These are phyloP conservation scores for Hypoxylon lienhwacheense DNA, from an alignment of 495 filamentous ascomycete species.

Conservation along the genomic window DNA sequence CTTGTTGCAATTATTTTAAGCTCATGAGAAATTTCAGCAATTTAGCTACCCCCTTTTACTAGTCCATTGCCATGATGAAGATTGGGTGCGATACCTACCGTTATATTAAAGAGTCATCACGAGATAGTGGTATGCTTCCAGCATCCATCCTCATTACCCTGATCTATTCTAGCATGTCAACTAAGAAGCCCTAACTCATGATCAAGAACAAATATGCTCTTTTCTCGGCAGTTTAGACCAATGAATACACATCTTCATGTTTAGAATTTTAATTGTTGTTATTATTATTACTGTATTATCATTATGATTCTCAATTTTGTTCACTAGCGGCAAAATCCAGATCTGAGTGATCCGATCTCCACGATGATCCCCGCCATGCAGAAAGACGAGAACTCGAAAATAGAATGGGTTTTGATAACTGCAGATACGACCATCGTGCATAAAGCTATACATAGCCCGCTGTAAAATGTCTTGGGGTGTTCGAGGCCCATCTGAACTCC, in stretches of 20 bases:
- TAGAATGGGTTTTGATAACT: slow-evolving; percentile 50
- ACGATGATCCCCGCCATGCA: slow-evolving; percentile 49
- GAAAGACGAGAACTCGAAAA: slow-evolving; percentile 47
- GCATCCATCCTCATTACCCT: too few species aligned
- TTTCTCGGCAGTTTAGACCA: too few species aligned
- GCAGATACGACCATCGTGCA: slow-evolving; percentile 45
- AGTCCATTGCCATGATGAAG: too few species aligned
- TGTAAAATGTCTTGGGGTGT: slow-evolving; percentile 54
- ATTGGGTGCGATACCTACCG: too few species aligned
- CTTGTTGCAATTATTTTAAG: too few species aligned
- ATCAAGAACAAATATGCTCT: too few species aligned
- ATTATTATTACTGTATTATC: slow-evolving; percentile 50
- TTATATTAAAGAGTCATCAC: too few species aligned
- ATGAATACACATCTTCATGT: slow-evolving; percentile 58
- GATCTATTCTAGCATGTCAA: too few species aligned
- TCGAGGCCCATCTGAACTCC: slow-evolving; percentile 55
- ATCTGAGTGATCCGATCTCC: slow-evolving; percentile 54
- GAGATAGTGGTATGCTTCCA: too few species aligned
- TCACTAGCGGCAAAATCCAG: slow-evolving; percentile 55
- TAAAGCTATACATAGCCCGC: slow-evolving; percentile 44
- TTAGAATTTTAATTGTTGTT: slow-evolving; percentile 56
- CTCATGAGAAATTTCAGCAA: too few species aligned
- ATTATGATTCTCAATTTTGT: slow-evolving; percentile 58
- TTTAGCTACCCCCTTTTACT: too few species aligned
- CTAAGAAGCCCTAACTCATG: too few species aligned